Percentiles rank a stretch among this genome's conserved stretches.
These are phyloP conservation scores for Xylariomycetidae sp. DNA, from an alignment of 2,329 filamentous ascomycete species.

Conservation along the genomic window DNA sequence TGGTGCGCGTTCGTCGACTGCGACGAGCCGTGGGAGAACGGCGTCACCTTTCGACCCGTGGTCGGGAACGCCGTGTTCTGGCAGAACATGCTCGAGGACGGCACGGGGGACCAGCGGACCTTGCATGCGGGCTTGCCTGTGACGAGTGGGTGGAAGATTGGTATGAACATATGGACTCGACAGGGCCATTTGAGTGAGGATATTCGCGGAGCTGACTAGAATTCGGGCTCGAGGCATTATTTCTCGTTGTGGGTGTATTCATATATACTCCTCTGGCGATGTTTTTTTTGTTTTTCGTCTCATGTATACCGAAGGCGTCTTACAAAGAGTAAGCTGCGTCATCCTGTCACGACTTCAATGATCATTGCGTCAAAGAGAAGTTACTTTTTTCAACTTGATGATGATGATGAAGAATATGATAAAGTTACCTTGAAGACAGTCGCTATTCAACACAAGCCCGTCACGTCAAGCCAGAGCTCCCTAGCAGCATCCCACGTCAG, in stretches of 20 bases:
- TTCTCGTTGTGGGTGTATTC: no score
- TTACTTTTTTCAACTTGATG: no score
- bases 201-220: conserved; percentile 26
- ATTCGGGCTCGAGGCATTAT: no score
- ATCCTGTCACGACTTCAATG: no score
- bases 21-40: conserved; percentile 41
- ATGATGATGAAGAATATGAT: no score
- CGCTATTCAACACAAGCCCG: conserved; percentile 25
- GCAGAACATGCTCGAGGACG: conserved; percentile 38
- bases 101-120: conserved; percentile 37
- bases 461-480: conserved; percentile 23
- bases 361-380: no score
- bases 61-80: conserved; percentile 46
- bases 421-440: no score
- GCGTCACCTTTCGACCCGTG: conserved; percentile 43
- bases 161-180: conserved; percentile 50
- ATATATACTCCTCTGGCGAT: no score
- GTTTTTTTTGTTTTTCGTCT: no score
- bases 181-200: conserved; percentile 34
- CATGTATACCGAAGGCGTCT: no score
- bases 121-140: conserved; percentile 44
- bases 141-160: conserved; percentile 41
- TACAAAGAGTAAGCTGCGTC: no score
- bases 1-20: conserved; percentile 45
- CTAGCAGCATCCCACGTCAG: conserved; percentile 27